A percentile compares a stretch with the other conserved stretches of the same genome.
Conservation (phyloP, 2,329 filamentous ascomycete species). For the Ilyonectria sp. region DNA sequence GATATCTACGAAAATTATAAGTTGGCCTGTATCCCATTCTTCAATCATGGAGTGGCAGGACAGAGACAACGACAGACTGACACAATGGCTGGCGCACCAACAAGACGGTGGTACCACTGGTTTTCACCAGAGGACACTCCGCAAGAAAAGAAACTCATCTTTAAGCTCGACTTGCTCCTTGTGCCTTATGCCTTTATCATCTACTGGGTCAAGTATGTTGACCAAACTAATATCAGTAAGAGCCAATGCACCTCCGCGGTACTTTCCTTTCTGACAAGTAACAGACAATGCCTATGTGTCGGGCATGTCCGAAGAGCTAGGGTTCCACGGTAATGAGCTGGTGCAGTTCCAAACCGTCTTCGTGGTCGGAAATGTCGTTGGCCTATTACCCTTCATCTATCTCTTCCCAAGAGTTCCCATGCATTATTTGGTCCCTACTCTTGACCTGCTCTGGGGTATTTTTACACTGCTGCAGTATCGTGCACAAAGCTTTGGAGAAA, state of each 20-base stretch:
- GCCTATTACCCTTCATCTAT: conserved; percentile 37
- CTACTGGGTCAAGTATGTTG: conserved; percentile 42
- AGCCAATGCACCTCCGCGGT: accelerated
- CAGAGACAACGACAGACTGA: background rate
- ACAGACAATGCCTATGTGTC: conserved; percentile 40
- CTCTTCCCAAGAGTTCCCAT: conserved; percentile 37
- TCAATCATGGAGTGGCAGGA: background rate
- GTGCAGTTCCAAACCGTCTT: conserved; percentile 41
- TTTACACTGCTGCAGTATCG: conserved; percentile 37
- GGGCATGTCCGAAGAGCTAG: conserved; percentile 37
- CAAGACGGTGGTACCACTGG: conserved; percentile 56
- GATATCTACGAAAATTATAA: conserved; percentile 2
- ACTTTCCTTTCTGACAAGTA: conserved; percentile 4
- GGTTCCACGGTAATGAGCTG: conserved; percentile 36
- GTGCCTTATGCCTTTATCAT: conserved; percentile 61
- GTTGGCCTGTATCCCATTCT: background rate
- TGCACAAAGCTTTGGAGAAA: conserved; percentile 31
- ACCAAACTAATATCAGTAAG: conserved; percentile 42
- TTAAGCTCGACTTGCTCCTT: conserved; percentile 71
- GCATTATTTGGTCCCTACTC: conserved; percentile 35
- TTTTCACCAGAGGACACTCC: conserved; percentile 63
- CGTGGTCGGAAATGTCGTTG: conserved; percentile 38
- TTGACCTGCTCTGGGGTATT: conserved; percentile 34
- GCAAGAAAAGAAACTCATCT: conserved; percentile 57
- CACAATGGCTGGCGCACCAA: conserved; percentile 27